A percentile compares a stretch with the other conserved stretches of the same genome.
phyloP scores from a whole-genome alignment of 306 rosid species.

The Prunus salicina region DNA sequence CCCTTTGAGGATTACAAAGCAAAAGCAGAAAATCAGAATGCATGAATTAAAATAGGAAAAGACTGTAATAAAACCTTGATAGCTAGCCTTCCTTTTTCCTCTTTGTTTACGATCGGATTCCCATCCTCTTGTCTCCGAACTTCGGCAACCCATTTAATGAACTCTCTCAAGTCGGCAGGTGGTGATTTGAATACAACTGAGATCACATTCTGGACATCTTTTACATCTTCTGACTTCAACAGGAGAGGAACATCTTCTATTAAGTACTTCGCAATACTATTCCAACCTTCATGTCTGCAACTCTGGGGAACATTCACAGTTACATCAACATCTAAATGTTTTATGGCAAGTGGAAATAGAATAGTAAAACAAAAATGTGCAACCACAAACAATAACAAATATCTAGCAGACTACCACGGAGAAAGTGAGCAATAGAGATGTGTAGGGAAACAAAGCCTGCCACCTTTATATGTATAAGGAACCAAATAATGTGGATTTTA shows the following conservation, averaged over 20 bases:
- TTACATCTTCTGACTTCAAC: conserved; percentile 53
- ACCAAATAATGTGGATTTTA: background rate
- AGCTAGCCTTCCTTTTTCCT: conserved; percentile 79
- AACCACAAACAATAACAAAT: background rate
- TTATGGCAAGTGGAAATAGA: conserved; percentile 16
- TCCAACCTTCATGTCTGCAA: conserved; percentile 90
- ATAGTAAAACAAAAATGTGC: background rate
- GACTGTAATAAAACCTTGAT: conserved; percentile 53
- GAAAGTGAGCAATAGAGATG: background rate
- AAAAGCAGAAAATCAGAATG: background rate
- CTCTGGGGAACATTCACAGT: conserved; percentile 57
- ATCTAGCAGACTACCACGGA: background rate
- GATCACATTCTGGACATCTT: conserved; percentile 58
- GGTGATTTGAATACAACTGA: conserved; percentile 63
- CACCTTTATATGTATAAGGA: background rate
- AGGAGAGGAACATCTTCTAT: conserved; percentile 59
- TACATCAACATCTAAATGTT: conserved; percentile 11
- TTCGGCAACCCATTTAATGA: conserved; percentile 87
- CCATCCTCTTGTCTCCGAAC: conserved; percentile 93
- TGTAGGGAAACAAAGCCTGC: background rate
- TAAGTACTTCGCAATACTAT: conserved; percentile 57
- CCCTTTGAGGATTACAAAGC: background rate
- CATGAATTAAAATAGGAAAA: background rate
- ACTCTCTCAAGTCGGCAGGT: conserved; percentile 62
- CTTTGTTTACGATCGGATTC: conserved; percentile 58